Conservation (phyloP, 2,329 filamentous ascomycete genomes). For the Trichoderma cornu-damae region DNA sequence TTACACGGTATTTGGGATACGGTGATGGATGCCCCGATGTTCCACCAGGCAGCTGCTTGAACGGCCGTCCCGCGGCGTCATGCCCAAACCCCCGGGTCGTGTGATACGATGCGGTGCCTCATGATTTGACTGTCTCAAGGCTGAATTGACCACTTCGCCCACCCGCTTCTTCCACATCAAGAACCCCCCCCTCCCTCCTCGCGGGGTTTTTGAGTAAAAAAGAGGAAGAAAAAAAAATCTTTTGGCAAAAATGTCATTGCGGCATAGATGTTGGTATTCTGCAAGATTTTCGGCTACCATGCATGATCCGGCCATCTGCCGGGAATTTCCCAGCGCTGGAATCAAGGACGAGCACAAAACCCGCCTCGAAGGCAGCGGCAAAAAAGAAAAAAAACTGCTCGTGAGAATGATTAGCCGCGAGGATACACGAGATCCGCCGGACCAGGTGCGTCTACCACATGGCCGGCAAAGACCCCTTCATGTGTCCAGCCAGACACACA, state of each 20-base stretch:
- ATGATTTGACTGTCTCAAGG: not conserved
- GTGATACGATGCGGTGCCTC: slow-evolving; percentile 7
- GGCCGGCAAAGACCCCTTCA: slow-evolving; percentile 1
- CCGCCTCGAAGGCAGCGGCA: not conserved
- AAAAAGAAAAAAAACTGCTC: too few species aligned
- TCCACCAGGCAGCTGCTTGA: too few species aligned
- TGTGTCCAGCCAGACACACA: slow-evolving; percentile 9
- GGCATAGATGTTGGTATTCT: not conserved
- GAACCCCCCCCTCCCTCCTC: slow-evolving; percentile 3
- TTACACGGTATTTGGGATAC: too few species aligned
- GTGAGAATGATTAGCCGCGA: not conserved
- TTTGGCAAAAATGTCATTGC: not conserved
- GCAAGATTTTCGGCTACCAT: not conserved
- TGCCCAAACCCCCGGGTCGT: too few species aligned
- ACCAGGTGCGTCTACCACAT: not conserved
- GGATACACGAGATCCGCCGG: slow-evolving; percentile 2
- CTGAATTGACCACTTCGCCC: not conserved
- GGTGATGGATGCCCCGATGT: too few species aligned
- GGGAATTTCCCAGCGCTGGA: not conserved
- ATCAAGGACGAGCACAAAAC: not conserved
- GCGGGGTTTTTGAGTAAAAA: slow-evolving; percentile 10
- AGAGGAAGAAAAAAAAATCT: too few species aligned
- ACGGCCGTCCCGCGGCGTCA: too few species aligned
- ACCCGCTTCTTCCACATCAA: not conserved
- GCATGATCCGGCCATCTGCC: not conserved